These are phyloP conservation scores for Hygrophoropsis aurantiaca DNA, from an alignment of 768 basidiomycete species.

Conservation along the genomic window DNA sequence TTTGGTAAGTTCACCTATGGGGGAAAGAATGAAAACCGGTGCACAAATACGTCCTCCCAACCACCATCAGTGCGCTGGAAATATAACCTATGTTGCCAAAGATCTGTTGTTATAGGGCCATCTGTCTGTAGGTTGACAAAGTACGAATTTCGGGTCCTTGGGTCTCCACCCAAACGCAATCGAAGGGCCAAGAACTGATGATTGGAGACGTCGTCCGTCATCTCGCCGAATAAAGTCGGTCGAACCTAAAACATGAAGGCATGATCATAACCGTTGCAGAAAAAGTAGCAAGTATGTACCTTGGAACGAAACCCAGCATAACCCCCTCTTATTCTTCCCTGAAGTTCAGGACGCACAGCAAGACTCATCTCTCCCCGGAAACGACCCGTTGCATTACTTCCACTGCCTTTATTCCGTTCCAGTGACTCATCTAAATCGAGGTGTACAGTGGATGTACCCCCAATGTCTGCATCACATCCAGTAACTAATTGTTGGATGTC, in stretches of 20 bases:
- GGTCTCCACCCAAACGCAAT: constrained; percentile 74
- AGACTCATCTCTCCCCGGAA: constrained; percentile 84
- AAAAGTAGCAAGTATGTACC: too few species aligned
- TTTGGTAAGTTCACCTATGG: background rate
- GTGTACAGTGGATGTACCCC: constrained; percentile 76
- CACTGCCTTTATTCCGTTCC: constrained; percentile 44
- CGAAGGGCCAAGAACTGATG: constrained; percentile 83
- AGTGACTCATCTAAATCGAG: constrained; percentile 65
- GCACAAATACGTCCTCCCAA: constrained; percentile 83
- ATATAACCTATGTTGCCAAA: constrained; percentile 96
- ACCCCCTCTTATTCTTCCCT: constrained; percentile 73
- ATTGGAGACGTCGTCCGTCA: constrained; percentile 79
- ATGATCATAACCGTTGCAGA: too few species aligned
- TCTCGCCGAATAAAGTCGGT: constrained; percentile 83
- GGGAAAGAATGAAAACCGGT: constrained; percentile 20
- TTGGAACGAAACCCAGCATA: constrained; percentile 92
- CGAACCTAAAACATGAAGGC: constrained; percentile 49
- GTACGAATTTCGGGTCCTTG: constrained; percentile 78
- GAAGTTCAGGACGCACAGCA: constrained; percentile 62
- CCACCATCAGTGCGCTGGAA: constrained; percentile 61
- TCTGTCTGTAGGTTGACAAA: constrained; percentile 94
- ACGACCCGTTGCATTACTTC: constrained; percentile 52
- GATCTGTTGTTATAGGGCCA: constrained; percentile 72
- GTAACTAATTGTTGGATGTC: constrained; percentile 66
- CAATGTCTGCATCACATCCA: constrained; percentile 88